Evolutionary conservation across 768 basidiomycete genomes (phyloP), one percentile per base, ranked within the genome.

Genomic region (Pleurotus citrinopileatus): DNA sequence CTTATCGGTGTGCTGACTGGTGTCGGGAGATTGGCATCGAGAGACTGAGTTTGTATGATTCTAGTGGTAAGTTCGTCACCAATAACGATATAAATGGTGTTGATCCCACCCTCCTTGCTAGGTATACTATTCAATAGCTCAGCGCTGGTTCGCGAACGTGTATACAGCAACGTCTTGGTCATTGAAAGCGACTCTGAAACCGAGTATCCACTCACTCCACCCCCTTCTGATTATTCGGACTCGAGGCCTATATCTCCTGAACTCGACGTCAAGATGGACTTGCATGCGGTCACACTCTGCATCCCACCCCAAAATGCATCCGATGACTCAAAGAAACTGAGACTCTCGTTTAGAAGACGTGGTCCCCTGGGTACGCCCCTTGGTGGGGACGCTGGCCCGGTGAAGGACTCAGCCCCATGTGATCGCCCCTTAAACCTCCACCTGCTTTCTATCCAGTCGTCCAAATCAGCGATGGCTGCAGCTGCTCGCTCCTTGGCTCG

Each of bases 121-220:
- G 81, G 79, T 32, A 42, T 71, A 36, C 69, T 82, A 42, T 58
- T 69, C 10, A 60, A 67, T 55, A 74, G 71, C 54, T 70, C 72
- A 7, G 69, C 75, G 52, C 64, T 66, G 26, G 77, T 82, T 32
- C 71, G 69, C 34, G 70, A 71, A 57, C 70, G 69, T 44, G 60
- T 46, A 63, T 69, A 52, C 42, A 55, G 59, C 50, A 67, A 65
- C 52, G 59, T 51, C 25, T 45, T 28, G 43, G 60, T 32, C 26
- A 59, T 57, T 52, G 69, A 76, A 17, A 72, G 73, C 52, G 79
- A 78, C 53, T 80, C 81, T 17, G 86, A 88, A 53, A 66, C 79
- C 2, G 80, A 83, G 61, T 90, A 84, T 65, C 90, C 89, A 36
- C 72, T 82, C 40, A 91, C 89, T 0, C 90, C 89, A n/a, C 90